Base-by-base conservation (phyloP, 768 basidiomycete genomes). In the Galerina sulciceps region DNA sequence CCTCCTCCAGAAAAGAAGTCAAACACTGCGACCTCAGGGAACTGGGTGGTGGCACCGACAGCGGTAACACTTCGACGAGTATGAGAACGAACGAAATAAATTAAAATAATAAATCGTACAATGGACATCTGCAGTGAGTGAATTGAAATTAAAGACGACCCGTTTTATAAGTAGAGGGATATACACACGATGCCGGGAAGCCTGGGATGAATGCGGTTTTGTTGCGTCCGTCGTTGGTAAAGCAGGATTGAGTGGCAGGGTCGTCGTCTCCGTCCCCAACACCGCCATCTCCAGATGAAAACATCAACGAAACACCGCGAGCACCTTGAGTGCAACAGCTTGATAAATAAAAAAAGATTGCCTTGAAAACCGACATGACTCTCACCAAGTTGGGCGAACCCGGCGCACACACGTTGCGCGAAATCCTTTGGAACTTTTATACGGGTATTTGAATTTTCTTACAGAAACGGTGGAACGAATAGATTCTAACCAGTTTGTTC, bases 1-100 rank as follows among this genome's bases (percentile, higher is more conserved):
- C 90, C 89, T 15, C 89, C 89, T 6, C 88, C 87, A 34, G 88
- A 89, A 73, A 87, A 87, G 62, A 75, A 76, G 20, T 72, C 62
- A n/a, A 52, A 68, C 0, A 78, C 81, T 0, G 83, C 85, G 3
- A 75, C 75, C 69, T 91, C 89, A 0, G 87, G 88, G 43, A 73
- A 59, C 37, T 67, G 67, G 0, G 64, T 57, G 10, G 89, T 89
- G 6, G 81, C 89, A 9, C 89, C 89, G 3, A 91, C 89, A 1
- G 87, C 63, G 3, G 89, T 91, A 10, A 91, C 85, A 59, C 89
- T 90, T 11, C n/a, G 14, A 53, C 56, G 17, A 17, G 17, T 18
- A 15, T 23, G 17, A 20, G 5, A 34, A 20, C 26, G 23, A 11
- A 38, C 41, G 18, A 18, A 42, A 34, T 26, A 2, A 11, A 17